phyloP scores from a whole-genome alignment of 345 rosid species.

The Eutrema heterophyllum region DNA sequence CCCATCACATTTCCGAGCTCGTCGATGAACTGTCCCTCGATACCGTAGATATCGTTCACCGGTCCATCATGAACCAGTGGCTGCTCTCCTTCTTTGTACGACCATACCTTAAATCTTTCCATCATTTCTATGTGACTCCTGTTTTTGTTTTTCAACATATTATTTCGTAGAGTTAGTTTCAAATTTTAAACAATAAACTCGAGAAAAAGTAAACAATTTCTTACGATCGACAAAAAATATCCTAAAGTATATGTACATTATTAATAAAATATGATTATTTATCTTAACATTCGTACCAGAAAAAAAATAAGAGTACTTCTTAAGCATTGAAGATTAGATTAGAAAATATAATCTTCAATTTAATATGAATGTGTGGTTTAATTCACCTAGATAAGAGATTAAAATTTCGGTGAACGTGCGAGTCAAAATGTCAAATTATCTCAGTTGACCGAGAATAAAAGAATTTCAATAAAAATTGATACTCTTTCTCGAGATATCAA shows the following conservation, averaged over 20 bases:
- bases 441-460: not conserved
- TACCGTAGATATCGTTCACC: constrained; percentile 41
- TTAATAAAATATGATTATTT: not conserved
- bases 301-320: not conserved
- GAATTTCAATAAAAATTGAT: not conserved
- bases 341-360: not conserved
- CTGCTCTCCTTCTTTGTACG: constrained; percentile 53
- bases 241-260: not conserved
- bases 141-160: not conserved
- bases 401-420: not conserved
- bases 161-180: not conserved
- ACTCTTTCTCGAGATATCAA: not conserved
- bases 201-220: not conserved
- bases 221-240: not conserved
- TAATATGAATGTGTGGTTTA: not conserved
- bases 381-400: not conserved
- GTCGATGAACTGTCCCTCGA: constrained; percentile 57
- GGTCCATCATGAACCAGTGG: constrained; percentile 54
- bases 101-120: constrained; percentile 55
- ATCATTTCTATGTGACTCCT: constrained; percentile 63
- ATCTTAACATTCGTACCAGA: no score
- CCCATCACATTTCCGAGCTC: constrained; percentile 34
- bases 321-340: not conserved
- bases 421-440: not conserved
- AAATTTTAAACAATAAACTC: not conserved